These are phyloP conservation scores for Lactarius quietus DNA, from an alignment of 768 basidiomycete species.

Conservation along the genomic window DNA sequence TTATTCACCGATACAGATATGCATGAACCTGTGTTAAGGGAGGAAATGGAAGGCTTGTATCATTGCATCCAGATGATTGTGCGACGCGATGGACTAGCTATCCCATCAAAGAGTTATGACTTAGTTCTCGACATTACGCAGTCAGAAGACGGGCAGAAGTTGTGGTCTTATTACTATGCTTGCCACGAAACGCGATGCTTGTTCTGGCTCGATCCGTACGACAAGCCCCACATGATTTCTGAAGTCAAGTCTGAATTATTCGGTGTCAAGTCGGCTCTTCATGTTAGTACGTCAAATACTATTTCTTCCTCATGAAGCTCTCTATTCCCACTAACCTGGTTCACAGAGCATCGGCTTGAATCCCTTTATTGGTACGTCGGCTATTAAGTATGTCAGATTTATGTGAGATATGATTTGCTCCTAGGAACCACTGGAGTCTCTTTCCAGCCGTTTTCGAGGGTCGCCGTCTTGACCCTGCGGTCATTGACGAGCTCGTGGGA, in stretches of 20 bases:
- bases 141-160: conserved; percentile 32
- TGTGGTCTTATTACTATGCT: too few relatives aligned
- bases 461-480: too few relatives aligned
- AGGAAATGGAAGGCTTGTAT: conserved; percentile 36
- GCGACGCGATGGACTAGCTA: conserved; percentile 13
- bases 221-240: conserved; percentile 36
- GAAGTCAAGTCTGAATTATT: conserved; percentile 20
- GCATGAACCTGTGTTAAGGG: too few relatives aligned
- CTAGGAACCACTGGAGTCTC: conserved; percentile 30
- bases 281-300: too few relatives aligned
- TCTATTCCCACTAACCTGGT: neutral
- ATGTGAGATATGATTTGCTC: neutral
- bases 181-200: too few relatives aligned
- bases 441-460: too few relatives aligned
- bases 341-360: conserved; percentile 27
- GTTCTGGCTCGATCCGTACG: conserved; percentile 52
- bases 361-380: conserved; percentile 28
- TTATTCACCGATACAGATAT: conserved; percentile 55
- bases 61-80: neutral
- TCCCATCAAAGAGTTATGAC: conserved; percentile 27
- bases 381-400: neutral
- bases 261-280: conserved; percentile 8
- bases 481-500: conserved; percentile 36
- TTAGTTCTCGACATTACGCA: conserved; percentile 28
- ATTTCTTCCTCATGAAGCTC: too few relatives aligned